Conservation (phyloP, 2,329 filamentous ascomycete genomes). For the Dactylellina leptospora region DNA sequence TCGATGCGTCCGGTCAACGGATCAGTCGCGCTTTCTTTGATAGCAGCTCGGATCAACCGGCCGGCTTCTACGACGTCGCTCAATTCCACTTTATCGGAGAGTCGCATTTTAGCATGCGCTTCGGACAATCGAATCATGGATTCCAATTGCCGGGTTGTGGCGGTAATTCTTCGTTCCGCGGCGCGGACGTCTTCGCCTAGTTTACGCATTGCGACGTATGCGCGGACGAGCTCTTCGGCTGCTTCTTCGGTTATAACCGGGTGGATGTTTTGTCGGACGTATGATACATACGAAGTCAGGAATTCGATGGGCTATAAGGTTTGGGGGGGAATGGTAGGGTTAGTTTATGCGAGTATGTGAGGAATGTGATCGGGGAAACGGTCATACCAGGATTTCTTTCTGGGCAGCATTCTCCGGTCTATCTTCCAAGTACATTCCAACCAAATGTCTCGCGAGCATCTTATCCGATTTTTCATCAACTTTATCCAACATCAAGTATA, state of each 20-base stretch:
- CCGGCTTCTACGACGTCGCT: constrained; percentile 90
- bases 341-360: not conserved
- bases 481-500: constrained; percentile 94
- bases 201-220: constrained; percentile 94
- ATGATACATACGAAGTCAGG: constrained; percentile 95
- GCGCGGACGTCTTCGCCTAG: constrained; percentile 87
- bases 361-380: not conserved
- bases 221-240: constrained; percentile 80
- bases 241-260: constrained; percentile 82
- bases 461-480: constrained; percentile 90
- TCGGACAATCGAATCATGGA: constrained; percentile 97
- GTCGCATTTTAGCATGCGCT: constrained; percentile 97
- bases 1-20: constrained; percentile 89
- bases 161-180: constrained; percentile 94
- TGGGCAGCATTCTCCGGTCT: constrained; percentile 81
- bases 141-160: constrained; percentile 94
- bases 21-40: constrained; percentile 98
- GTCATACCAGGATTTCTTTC: constrained; percentile 79
- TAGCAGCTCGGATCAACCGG: constrained; percentile 87
- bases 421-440: constrained; percentile 97
- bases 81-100: constrained; percentile 77
- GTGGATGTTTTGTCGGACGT: constrained; percentile 85
- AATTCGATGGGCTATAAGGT: constrained; percentile 81
- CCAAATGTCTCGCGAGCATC: constrained; percentile 86
- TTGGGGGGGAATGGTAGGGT: not conserved